phyloP scores from a whole-genome alignment of 2,329 filamentous ascomycete species.

The Penicillium fuscoglaucum region DNA sequence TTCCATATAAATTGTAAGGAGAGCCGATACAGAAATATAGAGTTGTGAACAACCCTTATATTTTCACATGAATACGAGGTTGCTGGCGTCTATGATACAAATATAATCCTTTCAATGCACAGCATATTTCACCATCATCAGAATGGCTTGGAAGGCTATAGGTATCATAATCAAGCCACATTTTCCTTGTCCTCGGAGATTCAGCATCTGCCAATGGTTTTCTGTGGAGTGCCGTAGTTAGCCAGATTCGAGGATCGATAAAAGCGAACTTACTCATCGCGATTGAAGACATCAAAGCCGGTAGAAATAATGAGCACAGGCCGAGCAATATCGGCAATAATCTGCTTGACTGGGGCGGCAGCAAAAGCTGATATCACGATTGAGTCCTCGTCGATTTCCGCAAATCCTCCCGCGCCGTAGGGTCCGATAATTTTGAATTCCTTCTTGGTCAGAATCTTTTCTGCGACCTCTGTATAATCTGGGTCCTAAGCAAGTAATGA shows the following conservation, averaged over 20 bases:
- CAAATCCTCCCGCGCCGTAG: slow-evolving; percentile 22
- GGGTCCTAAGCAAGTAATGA: slow-evolving; percentile 21
- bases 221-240: slow-evolving; percentile 15
- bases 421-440: slow-evolving; percentile 20
- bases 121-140: slow-evolving; percentile 20
- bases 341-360: slow-evolving; percentile 24
- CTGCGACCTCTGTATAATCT: slow-evolving; percentile 19
- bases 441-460: slow-evolving; percentile 20
- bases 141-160: slow-evolving; percentile 19
- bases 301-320: slow-evolving; percentile 24
- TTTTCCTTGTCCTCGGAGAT: slow-evolving; percentile 24
- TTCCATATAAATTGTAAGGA: no score
- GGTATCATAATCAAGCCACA: slow-evolving; percentile 23
- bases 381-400: slow-evolving; percentile 23
- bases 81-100: slow-evolving; percentile 21
- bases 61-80: neutral
- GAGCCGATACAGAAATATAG: no score
- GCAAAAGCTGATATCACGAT: slow-evolving; percentile 23
- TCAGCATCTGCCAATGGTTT: slow-evolving; percentile 24
- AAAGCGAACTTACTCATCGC: slow-evolving; percentile 20
- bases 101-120: slow-evolving; percentile 17
- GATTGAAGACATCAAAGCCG: slow-evolving; percentile 19
- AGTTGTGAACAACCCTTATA: no score
- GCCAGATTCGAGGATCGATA: slow-evolving; percentile 16
- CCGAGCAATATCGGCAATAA: slow-evolving; percentile 24